Evolutionary conservation across 2,329 filamentous ascomycete genomes (phyloP).

Genomic region (Fusarium dimerum): DNA sequence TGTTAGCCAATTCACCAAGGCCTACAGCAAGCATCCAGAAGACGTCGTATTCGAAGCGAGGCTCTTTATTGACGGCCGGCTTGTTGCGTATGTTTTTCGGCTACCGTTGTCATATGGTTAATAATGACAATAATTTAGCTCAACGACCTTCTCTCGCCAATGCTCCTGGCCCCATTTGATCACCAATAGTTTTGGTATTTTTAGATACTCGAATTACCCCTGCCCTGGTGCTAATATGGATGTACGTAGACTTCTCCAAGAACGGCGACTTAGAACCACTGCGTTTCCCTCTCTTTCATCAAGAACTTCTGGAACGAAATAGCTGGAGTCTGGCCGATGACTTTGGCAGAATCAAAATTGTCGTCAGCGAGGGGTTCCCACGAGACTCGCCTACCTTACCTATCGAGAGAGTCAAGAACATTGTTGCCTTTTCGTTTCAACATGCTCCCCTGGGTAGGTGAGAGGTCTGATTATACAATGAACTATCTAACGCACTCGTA

Average conservation of each 20-base stretch:
- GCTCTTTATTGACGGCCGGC: conserved; percentile 67
- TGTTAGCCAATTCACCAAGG: conserved; percentile 57
- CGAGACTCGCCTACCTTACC: conserved; percentile 52
- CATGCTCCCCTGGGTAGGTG: conserved; percentile 74
- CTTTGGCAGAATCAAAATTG: conserved; percentile 72
- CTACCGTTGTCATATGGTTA: not conserved
- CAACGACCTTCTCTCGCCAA: conserved; percentile 54
- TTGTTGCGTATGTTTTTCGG: conserved; percentile 54
- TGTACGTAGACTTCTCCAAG: conserved; percentile 51
- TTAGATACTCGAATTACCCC: not conserved
- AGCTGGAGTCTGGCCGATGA: conserved; percentile 73
- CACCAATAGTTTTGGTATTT: conserved; percentile 45
- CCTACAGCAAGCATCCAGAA: conserved; percentile 57
- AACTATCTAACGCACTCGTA: conserved; percentile 6
- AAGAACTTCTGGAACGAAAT: conserved; percentile 66
- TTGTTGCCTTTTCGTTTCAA: conserved; percentile 80
- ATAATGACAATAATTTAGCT: conserved; percentile 38
- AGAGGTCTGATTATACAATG: rapidly evolving
- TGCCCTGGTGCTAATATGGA: not conserved
- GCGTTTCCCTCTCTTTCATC: conserved; percentile 71
- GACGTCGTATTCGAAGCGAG: conserved; percentile 64
- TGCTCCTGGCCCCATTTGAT: conserved; percentile 54
- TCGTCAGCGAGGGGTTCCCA: conserved; percentile 73
- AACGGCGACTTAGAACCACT: conserved; percentile 62
- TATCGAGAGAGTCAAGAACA: conserved; percentile 69